These are phyloP conservation scores for Pseudoperonospora humuli DNA, from an alignment of 352 stramenopile genomes.

Conservation along the genomic window DNA sequence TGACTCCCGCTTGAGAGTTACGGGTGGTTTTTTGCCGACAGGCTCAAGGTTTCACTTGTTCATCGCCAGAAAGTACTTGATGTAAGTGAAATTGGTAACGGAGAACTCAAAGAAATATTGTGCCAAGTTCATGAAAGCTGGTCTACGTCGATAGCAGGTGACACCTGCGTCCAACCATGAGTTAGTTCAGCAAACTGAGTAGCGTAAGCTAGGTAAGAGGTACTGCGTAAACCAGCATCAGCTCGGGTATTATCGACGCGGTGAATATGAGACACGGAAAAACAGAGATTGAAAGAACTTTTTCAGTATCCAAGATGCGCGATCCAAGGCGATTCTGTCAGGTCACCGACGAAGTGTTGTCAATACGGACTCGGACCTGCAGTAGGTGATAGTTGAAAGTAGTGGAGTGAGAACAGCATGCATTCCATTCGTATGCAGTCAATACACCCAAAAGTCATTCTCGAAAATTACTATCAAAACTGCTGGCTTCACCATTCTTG, in stretches of 20 bases:
- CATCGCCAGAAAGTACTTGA: background rate
- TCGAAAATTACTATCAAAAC: slow-evolving; percentile 25
- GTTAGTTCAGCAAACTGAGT: slow-evolving; percentile 6
- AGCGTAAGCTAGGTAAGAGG: background rate
- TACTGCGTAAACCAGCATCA: slow-evolving; percentile 3
- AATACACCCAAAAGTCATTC: slow-evolving; percentile 9
- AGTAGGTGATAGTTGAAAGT: background rate
- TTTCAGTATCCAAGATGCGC: slow-evolving; percentile 2
- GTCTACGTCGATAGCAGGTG: background rate
- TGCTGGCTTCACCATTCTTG: background rate
- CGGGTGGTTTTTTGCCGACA: background rate
- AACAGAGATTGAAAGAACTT: slow-evolving; percentile 4
- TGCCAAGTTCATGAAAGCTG: slow-evolving; percentile 1
- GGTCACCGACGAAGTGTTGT: slow-evolving; percentile 13
- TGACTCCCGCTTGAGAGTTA: slow-evolving; percentile 1
- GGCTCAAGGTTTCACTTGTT: background rate
- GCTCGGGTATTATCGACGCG: background rate
- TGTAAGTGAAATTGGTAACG: slow-evolving; percentile 3
- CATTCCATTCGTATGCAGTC: slow-evolving; percentile 1
- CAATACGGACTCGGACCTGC: slow-evolving; percentile 16
- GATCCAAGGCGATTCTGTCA: slow-evolving; percentile 8
- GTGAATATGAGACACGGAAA: slow-evolving; percentile 2
- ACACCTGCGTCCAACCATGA: background rate
- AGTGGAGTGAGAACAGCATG: background rate
- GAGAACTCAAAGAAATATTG: slow-evolving; percentile 3